phyloP scores from a whole-genome alignment of 805 yeast genomes.

The Limtongia smithiae region DNA sequence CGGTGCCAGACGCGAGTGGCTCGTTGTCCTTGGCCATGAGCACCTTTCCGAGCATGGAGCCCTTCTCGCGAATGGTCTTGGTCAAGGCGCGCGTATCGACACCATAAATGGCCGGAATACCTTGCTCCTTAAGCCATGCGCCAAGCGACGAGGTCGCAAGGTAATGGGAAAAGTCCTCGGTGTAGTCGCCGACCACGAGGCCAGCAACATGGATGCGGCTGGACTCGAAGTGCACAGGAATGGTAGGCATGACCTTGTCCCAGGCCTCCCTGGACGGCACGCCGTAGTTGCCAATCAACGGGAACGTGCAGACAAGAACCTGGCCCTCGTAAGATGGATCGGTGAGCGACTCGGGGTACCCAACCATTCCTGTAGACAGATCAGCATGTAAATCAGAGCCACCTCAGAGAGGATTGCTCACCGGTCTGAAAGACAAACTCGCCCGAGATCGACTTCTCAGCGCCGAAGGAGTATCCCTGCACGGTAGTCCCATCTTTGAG shows the following conservation, averaged over 20 bases:
- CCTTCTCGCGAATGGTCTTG: slow-evolving; percentile 84
- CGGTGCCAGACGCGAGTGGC: slow-evolving; percentile 35
- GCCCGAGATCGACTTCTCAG: slow-evolving; percentile 86
- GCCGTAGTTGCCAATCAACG: slow-evolving; percentile 97
- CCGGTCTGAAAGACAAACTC: slow-evolving; percentile 98
- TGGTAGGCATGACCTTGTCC: slow-evolving; percentile 67
- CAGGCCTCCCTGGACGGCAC: slow-evolving; percentile 82
- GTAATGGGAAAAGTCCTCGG: slow-evolving; percentile 92
- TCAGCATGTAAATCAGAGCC: background rate
- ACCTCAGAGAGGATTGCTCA: background rate
- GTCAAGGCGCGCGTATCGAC: slow-evolving; percentile 95
- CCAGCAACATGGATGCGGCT: slow-evolving; percentile 93
- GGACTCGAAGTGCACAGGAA: slow-evolving; percentile 94
- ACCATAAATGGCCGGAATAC: slow-evolving; percentile 95
- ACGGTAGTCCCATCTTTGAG: slow-evolving; percentile 78
- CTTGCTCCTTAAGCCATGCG: slow-evolving; percentile 86
- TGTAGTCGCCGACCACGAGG: slow-evolving; percentile 91
- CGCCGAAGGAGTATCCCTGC: slow-evolving; percentile 93
- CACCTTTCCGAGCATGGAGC: slow-evolving; percentile 90
- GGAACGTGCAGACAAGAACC: slow-evolving; percentile 94
- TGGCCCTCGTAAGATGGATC: slow-evolving; percentile 98
- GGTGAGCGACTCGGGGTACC: slow-evolving; percentile 98
- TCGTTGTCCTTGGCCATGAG: slow-evolving; percentile 49
- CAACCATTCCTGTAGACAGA: slow-evolving; percentile 56
- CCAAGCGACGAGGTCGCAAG: slow-evolving; percentile 91